Conservation (phyloP, 1,284 basidiomycete species). For the Rhodofomes roseus region DNA sequence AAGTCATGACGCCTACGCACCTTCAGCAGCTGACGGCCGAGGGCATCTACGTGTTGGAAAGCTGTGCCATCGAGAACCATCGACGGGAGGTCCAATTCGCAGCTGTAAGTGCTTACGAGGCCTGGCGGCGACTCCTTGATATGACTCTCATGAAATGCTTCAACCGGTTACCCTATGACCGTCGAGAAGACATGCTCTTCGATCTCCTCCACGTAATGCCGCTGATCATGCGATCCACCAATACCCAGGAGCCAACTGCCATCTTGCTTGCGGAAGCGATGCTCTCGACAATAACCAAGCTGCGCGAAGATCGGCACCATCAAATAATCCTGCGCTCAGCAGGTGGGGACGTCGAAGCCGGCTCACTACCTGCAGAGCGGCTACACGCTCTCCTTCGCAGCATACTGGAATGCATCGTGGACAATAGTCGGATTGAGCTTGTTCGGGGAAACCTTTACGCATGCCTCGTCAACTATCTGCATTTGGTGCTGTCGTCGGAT, state of each 20-base stretch:
- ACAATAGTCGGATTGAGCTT: slow-evolving; percentile 78
- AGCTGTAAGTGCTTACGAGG: slow-evolving; percentile 65
- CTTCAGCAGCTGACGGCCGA: slow-evolving; percentile 71
- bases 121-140: slow-evolving; percentile 83
- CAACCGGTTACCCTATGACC: slow-evolving; percentile 72
- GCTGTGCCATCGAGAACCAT: slow-evolving; percentile 82
- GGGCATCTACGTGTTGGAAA: slow-evolving; percentile 73
- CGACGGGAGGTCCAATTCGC: slow-evolving; percentile 77
- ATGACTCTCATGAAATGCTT: slow-evolving; percentile 84
- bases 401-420: slow-evolving; percentile 74
- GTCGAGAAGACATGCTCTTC: slow-evolving; percentile 82
- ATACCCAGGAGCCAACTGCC: slow-evolving; percentile 69
- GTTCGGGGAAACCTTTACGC: slow-evolving; percentile 98
- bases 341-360: slow-evolving; percentile 51
- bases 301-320: slow-evolving; percentile 73
- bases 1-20: slow-evolving; percentile 58
- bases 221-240: slow-evolving; percentile 50
- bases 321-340: slow-evolving; percentile 64
- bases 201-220: slow-evolving; percentile 82
- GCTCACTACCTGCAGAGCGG: slow-evolving; percentile 76
- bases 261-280: slow-evolving; percentile 81
- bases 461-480: slow-evolving; percentile 84
- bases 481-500: slow-evolving; percentile 54
- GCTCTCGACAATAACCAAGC: slow-evolving; percentile 79
- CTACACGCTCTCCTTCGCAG: slow-evolving; percentile 74